phyloP scores from a whole-genome alignment of 352 stramenopile species.

The Elongisporangium senticosum region DNA sequence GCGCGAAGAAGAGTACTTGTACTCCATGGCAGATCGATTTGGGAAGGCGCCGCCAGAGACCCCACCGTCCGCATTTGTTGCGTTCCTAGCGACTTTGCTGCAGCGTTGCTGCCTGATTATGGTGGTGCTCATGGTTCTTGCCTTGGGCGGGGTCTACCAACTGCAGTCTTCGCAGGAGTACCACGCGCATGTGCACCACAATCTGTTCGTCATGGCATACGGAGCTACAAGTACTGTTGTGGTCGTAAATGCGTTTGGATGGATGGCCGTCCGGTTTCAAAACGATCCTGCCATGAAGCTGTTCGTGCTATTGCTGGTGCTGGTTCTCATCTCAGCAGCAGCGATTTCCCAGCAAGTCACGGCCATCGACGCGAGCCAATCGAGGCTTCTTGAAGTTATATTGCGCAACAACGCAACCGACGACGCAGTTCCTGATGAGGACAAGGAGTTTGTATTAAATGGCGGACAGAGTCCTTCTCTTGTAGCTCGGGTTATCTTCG shows the following conservation, averaged over 20 bases:
- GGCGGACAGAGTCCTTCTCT: slow-evolving; percentile 30
- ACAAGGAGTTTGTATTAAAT: slow-evolving; percentile 29
- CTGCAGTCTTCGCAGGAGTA: slow-evolving; percentile 2
- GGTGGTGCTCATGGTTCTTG: slow-evolving; percentile 12
- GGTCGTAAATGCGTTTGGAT: slow-evolving; percentile 18
- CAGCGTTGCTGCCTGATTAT: slow-evolving; percentile 20
- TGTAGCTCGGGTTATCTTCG: slow-evolving; percentile 41
- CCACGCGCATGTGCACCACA: slow-evolving; percentile 1
- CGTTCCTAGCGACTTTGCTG: slow-evolving; percentile 18
- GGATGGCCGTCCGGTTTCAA: slow-evolving; percentile 8
- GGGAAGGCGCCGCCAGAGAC: slow-evolving; percentile 9
- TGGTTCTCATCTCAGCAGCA: slow-evolving; percentile 6
- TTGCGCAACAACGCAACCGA: slow-evolving; percentile 12
- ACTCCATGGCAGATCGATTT: slow-evolving; percentile 28
- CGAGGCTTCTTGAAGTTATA: slow-evolving; percentile 11
- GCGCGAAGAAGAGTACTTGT: slow-evolving; percentile 47
- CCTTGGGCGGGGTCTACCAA: slow-evolving; percentile 11
- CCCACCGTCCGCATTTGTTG: slow-evolving; percentile 12
- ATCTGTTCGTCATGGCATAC: slow-evolving; percentile 5
- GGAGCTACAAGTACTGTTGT: slow-evolving; percentile 4
- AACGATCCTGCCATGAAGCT: slow-evolving; percentile 14
- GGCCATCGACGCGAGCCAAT: slow-evolving; percentile 25
- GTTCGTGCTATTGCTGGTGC: slow-evolving; percentile 10
- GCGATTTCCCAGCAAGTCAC: slow-evolving; percentile 23
- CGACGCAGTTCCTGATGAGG: neutral